Base-by-base conservation (phyloP, 2,329 filamentous ascomycete genomes). In the Coniochaeta sp. region DNA sequence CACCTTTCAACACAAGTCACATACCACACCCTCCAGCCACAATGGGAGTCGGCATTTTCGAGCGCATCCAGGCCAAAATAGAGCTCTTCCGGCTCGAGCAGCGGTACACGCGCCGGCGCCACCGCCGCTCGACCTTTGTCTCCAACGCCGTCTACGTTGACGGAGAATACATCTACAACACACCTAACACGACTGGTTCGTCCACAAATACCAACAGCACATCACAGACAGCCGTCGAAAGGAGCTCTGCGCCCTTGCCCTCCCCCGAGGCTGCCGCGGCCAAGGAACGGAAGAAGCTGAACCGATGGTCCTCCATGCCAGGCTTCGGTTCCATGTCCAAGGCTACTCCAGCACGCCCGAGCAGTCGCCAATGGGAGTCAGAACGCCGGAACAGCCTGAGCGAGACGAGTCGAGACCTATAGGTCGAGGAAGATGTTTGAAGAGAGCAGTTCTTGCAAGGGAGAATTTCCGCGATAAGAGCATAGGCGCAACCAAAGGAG, bases 51-150 rank as follows among this genome's bases (percentile, higher is more conserved):
- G 78, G 77, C 67, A 70, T 87, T 69, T 70, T 88, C 67, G 80
- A 84, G 62, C 80, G 82, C 72, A 81, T 87, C 72, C 81, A 87
- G 67, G 81, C 84, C 62, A 85, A 89, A 80, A 80, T 96, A 69
- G 92, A 98, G 81, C 86, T 98, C 70, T 95, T 96, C 81, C 90
- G 92, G 57, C 88, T 98, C 66, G 93, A 98, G 79, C 89, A 97
- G 79, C 89, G 91, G 69, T 98, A 98, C 81, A 96, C 93, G 58
- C 89, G 89, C 70, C 89, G 91, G 72, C 91, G 93, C 69, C 77
- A 86, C 68, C 90, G 93, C 68, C 91, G 93, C 73, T 93, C 88
- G 59, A 95, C 90, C 62, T 96, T 96, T 74, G 87, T 89, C 71
- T 92, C 90, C 71, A 92, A 91, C 69, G 93, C 92, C 32, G 84